Conservation (phyloP, 1,139 yeast genomes). For the Nakaseomyces nivariensis region DNA sequence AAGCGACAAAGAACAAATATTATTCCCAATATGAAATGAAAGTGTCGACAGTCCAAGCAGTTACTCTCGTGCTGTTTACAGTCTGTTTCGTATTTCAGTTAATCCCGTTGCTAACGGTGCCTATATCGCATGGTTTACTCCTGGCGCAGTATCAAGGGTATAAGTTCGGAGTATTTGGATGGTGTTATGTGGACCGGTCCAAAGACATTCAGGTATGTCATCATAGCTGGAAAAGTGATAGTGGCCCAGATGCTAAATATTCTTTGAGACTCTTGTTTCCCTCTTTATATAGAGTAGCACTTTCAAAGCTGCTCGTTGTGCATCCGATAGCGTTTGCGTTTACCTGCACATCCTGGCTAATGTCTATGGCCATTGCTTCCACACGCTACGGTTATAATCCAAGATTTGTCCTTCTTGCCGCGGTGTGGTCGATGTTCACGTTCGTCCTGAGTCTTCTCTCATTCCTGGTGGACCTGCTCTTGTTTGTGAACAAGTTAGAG, state of each 20-base stretch:
- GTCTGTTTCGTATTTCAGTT: slow-evolving; percentile 12
- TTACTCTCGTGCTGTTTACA: background rate
- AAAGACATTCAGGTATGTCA: slow-evolving; percentile 19
- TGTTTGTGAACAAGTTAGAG: slow-evolving; percentile 48
- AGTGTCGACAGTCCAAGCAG: background rate
- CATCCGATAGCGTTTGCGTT: slow-evolving; percentile 73
- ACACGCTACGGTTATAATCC: slow-evolving; percentile 28
- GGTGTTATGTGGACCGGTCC: slow-evolving; percentile 51
- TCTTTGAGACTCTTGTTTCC: slow-evolving; percentile 30
- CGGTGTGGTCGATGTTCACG: slow-evolving; percentile 34
- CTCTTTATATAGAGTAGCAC: slow-evolving; percentile 50
- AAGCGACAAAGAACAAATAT: too few species aligned
- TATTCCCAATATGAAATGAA: background rate
- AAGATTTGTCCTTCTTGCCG: slow-evolving; percentile 23
- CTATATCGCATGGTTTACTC: slow-evolving; percentile 40
- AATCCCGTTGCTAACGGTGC: slow-evolving; percentile 36
- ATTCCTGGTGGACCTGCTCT: slow-evolving; percentile 44
- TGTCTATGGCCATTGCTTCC: slow-evolving; percentile 34
- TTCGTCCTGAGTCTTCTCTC: slow-evolving; percentile 43
- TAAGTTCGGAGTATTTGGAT: slow-evolving; percentile 79
- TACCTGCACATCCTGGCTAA: slow-evolving; percentile 36
- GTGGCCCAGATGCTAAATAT: slow-evolving; percentile 24
- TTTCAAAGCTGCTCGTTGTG: slow-evolving; percentile 66
- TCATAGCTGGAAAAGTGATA: slow-evolving; percentile 22
- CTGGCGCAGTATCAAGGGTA: slow-evolving; percentile 41